Percentiles rank a stretch among this genome's conserved stretches.
Evolutionary conservation across 116 monocot genomes (phyloP).

Genomic region (Posidonia oceanica): DNA sequence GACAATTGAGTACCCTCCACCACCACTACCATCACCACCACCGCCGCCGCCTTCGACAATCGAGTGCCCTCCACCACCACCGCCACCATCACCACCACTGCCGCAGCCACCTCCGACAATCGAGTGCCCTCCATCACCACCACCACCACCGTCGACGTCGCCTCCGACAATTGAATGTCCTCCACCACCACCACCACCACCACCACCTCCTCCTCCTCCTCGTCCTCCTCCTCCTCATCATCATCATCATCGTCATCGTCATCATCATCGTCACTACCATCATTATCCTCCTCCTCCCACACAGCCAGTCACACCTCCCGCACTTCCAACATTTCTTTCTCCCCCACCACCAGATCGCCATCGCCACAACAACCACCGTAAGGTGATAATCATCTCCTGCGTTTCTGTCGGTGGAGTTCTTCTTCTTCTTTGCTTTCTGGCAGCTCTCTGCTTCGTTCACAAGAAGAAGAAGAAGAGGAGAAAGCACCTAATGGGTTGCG

Average conservation of each 20-base stretch:
- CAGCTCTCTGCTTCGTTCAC: neutral
- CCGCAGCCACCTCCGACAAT: neutral
- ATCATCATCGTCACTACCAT: too few species aligned
- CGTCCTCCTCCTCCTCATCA: too few species aligned
- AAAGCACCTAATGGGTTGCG: too few species aligned
- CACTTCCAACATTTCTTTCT: neutral
- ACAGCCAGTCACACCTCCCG: neutral
- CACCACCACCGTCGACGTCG: neutral
- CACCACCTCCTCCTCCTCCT: too few species aligned
- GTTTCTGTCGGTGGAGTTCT: constrained; percentile 5
- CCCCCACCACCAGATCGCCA: too few species aligned
- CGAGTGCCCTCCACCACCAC: neutral
- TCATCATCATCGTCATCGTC: too few species aligned
- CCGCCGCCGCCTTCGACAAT: neutral
- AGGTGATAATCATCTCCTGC: constrained; percentile 3
- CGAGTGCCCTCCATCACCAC: neutral
- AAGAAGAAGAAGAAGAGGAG: constrained; percentile 8
- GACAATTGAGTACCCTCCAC: too few species aligned
- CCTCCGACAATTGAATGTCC: neutral
- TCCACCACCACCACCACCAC: neutral
- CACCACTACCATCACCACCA: neutral
- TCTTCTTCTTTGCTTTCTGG: neutral
- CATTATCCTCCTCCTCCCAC: neutral
- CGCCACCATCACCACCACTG: neutral
- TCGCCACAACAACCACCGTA: neutral